These are phyloP conservation scores for Penicillium sumatraense DNA, from an alignment of 2,329 filamentous ascomycete genomes.

Conservation along the genomic window DNA sequence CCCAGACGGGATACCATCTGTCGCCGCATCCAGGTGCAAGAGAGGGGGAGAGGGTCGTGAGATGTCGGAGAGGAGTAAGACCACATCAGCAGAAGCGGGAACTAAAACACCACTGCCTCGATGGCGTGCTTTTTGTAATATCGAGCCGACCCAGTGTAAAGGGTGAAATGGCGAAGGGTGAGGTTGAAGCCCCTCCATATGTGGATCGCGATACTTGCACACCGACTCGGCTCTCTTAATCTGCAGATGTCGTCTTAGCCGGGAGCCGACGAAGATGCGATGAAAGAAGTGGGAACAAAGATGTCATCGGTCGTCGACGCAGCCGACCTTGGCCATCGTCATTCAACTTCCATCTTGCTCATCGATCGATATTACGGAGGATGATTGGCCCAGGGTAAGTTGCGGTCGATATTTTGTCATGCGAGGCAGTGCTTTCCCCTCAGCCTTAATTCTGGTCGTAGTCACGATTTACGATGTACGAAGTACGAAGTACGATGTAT, in stretches of 20 bases:
- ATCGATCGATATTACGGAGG: neutral
- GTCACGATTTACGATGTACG: neutral
- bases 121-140: neutral
- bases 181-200: neutral
- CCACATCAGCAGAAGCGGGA: neutral
- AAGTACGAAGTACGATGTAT: neutral
- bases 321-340: slow-evolving; percentile 20
- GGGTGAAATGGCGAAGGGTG: neutral
- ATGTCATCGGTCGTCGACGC: slow-evolving; percentile 1
- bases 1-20: neutral
- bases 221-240: neutral
- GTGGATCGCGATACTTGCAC: neutral
- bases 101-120: neutral
- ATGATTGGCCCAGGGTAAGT: neutral
- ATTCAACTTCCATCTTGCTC: slow-evolving; percentile 13
- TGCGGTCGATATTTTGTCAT: neutral
- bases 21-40: neutral
- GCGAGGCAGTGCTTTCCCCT: neutral
- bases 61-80: neutral
- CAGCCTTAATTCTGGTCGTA: neutral
- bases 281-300: neutral
- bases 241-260: neutral
- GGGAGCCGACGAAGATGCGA: slow-evolving; percentile 5
- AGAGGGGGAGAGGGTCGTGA: neutral
- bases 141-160: neutral